Percentiles rank a stretch among this genome's conserved stretches.
Conservation (phyloP, 169 alveolate species). For the Besnoitia besnoiti region DNA sequence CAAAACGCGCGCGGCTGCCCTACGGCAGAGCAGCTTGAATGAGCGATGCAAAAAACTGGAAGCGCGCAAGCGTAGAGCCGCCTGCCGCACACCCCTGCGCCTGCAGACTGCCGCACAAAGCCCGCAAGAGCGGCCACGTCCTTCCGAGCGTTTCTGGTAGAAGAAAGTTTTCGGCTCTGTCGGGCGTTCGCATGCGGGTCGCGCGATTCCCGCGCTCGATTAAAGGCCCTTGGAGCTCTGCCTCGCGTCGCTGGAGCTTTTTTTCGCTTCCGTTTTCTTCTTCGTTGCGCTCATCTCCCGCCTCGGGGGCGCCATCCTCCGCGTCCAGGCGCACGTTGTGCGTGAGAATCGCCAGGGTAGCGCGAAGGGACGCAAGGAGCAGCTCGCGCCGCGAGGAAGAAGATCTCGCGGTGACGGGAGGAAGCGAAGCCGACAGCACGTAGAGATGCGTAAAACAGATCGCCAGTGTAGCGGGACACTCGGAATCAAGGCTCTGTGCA, state of each 20-base stretch:
- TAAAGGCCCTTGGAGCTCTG: too few species aligned
- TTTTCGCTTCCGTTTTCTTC: neutral
- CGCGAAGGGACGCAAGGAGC: neutral
- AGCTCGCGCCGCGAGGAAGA: neutral
- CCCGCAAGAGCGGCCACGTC: constrained; percentile 30
- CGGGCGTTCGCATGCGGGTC: neutral
- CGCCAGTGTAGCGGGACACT: too few species aligned
- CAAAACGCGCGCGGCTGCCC: neutral
- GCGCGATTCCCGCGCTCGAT: neutral
- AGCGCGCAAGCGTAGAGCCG: neutral
- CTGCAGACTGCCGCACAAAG: neutral
- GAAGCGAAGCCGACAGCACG: neutral
- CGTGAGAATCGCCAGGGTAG: constrained; percentile 1
- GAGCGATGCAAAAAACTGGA: neutral
- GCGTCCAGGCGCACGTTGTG: constrained; percentile 17
- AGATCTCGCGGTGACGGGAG: neutral
- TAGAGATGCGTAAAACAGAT: too few species aligned
- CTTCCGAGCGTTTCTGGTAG: neutral
- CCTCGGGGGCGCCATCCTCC: neutral
- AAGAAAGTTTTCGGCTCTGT: neutral
- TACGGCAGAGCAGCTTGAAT: neutral
- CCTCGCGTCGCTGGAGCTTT: too few species aligned
- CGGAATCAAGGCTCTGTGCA: too few species aligned
- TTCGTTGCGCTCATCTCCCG: neutral
- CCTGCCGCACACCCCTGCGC: neutral